phyloP scores from a whole-genome alignment of 2,329 filamentous ascomycete species.

The Fusarium sp. region DNA sequence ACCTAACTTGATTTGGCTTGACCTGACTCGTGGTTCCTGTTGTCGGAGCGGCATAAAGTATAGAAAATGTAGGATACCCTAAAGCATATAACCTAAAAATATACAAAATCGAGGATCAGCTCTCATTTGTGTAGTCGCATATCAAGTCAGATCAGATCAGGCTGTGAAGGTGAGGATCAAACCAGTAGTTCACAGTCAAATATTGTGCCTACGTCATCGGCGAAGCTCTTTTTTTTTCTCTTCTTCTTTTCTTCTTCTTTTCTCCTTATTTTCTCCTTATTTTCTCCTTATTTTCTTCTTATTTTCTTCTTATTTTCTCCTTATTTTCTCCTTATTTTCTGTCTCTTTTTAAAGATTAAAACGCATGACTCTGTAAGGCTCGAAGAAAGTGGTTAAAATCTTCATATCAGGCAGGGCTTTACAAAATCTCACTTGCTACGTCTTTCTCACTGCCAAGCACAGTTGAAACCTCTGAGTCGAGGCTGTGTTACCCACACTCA shows the following conservation, averaged over 20 bases:
- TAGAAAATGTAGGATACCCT: no score
- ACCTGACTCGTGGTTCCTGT: background rate
- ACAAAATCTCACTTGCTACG: background rate
- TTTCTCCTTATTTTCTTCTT: no score
- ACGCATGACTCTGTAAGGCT: no score
- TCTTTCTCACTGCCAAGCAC: background rate
- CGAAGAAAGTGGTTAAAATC: no score
- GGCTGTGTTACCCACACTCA: conserved; percentile 9
- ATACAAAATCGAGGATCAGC: background rate
- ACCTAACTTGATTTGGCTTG: background rate
- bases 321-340: no score
- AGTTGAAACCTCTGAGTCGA: background rate
- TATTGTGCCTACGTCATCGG: conserved; percentile 3
- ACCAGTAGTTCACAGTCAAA: no score
- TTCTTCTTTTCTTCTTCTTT: no score
- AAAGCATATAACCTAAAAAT: background rate
- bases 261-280: no score
- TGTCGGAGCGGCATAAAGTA: background rate
- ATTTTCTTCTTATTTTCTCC: no score
- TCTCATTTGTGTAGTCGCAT: conserved; percentile 3
- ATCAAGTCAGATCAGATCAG: conserved; percentile 2
- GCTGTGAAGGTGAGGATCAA: no score
- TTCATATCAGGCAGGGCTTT: no score
- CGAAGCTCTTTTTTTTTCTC: background rate
- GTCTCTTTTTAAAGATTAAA: no score